Base-by-base conservation (phyloP, 306 rosid species). In the Gastrolobium bilobum region DNA sequence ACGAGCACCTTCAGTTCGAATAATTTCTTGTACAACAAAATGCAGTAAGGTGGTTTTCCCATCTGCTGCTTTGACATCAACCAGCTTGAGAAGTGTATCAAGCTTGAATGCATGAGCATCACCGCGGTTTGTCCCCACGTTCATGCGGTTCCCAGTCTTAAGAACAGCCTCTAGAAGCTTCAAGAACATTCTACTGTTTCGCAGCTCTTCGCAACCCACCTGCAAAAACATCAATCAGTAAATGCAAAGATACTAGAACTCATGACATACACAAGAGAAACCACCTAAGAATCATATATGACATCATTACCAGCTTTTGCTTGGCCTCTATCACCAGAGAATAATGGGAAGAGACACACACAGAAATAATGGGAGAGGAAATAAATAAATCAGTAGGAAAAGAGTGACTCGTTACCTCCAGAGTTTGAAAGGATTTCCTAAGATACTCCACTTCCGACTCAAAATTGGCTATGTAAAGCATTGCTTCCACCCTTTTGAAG, bases 41-140 rank as follows among this genome's bases (percentile, higher is more conserved):
- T 95, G 99, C 53, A 95, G 73, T 11, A 95, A 90, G 14, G 98
- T 95, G 73, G 99, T 95, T 86, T 91, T 93, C 6, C 99, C 99
- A 15, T 95, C 99, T 3, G 97, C 94, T 0, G 93, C 99, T 84
- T 91, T 95, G 76, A 95, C 90, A 26, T 95, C 96, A 20, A 85
- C 97, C 29, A 95, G 94, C 83, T 93, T 95, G 72, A 95, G 94
- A 82, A 95, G 99, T n/a, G 99, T 95, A 74, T 95, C 99, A 4
- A 95, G 99, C 88, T 93, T 95, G 90, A 95, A 95, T 75, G 99
- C 99, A 10, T 89, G 97, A 1, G 97, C 99, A 74, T 95, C 99
- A 0, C 99, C 99, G 0, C 99, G 98, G 80, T 91, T 95, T 6
- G 99, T 95, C 78, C 99, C 99, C 30, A 93, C 98, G 2, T 95